Evolutionary conservation across 2,329 filamentous ascomycete genomes (phyloP).

Genomic region (Monilinia aucupariae): DNA sequence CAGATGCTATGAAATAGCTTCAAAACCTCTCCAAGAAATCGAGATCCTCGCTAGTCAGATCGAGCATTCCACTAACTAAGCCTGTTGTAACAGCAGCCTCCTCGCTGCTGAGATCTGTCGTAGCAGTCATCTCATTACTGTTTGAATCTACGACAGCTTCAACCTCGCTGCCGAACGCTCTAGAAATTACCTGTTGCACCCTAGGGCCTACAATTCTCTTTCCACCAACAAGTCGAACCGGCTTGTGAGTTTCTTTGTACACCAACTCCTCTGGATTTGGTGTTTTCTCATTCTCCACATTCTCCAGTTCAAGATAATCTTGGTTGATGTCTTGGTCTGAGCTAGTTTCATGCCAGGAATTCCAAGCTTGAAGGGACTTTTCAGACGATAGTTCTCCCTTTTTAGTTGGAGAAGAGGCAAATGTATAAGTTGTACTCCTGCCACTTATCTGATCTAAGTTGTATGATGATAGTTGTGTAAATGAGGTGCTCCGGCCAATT

Average conservation of each 20-base stretch:
- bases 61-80: neutral
- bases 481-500: neutral
- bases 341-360: neutral
- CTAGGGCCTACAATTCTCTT: neutral
- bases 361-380: neutral
- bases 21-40: neutral
- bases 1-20: neutral
- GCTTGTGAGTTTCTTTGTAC: neutral
- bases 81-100: too few species aligned
- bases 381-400: neutral
- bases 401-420: neutral
- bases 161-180: neutral
- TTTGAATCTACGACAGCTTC: neutral
- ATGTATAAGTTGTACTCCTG: neutral
- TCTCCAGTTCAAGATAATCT: neutral
- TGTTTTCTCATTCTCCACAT: neutral
- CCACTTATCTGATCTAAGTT: neutral
- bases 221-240: neutral
- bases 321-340: neutral
- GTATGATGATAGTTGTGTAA: too few species aligned
- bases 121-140: neutral
- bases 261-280: neutral
- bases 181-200: neutral
- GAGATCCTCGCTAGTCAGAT: neutral
- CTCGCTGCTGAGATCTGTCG: too few species aligned